phyloP scores from a whole-genome alignment of 495 filamentous ascomycete species.

The Recurvomyces mirabilis region DNA sequence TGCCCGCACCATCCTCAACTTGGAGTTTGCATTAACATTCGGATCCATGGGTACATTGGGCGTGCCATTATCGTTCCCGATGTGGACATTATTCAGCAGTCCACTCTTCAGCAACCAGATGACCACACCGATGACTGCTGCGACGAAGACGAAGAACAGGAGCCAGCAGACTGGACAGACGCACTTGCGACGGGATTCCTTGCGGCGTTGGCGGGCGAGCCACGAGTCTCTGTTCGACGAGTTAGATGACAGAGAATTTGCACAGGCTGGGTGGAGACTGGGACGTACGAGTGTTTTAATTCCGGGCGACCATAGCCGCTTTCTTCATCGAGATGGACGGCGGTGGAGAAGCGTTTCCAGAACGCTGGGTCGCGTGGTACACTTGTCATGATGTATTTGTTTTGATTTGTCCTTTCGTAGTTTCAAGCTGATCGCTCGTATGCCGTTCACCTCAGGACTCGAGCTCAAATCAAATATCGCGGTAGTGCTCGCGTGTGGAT shows the following conservation, averaged over 20 bases:
- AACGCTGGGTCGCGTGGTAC: constrained; percentile 49
- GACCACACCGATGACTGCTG: constrained; percentile 28
- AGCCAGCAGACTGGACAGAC: constrained; percentile 35
- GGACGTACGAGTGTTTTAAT: constrained; percentile 31
- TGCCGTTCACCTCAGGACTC: no score
- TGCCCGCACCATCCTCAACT: background rate
- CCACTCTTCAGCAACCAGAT: constrained; percentile 28
- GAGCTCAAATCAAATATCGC: no score
- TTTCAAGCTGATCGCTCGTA: background rate
- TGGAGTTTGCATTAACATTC: background rate
- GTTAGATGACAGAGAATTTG: background rate
- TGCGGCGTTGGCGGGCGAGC: constrained; percentile 31
- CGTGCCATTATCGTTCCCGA: constrained; percentile 1
- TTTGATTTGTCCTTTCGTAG: background rate
- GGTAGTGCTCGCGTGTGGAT: background rate
- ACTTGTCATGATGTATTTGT: background rate
- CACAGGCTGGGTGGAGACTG: background rate
- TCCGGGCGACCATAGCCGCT: constrained; percentile 21
- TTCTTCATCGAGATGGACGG: constrained; percentile 39
- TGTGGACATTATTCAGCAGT: constrained; percentile 14
- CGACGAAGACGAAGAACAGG: constrained; percentile 29
- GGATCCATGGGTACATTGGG: background rate
- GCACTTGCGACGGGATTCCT: constrained; percentile 26
- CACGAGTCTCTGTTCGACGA: constrained; percentile 32
- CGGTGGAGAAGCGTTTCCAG: constrained; percentile 52